Conservation (phyloP, 2,329 filamentous ascomycete species). For the Paraphoma sp. region DNA sequence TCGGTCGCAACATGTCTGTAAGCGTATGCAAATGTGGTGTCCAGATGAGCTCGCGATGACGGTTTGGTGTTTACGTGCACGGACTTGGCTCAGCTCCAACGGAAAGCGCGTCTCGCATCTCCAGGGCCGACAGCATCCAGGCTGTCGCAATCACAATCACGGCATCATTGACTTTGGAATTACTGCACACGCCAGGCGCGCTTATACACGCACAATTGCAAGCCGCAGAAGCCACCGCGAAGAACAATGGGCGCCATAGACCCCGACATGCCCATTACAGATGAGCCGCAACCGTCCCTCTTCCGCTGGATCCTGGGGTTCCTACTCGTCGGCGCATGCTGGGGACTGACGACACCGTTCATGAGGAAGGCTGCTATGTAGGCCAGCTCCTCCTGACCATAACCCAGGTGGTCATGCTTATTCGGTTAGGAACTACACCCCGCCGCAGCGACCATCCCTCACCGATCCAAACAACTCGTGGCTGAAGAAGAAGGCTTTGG, state of each 20-base stretch:
- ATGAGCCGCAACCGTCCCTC: conserved; percentile 50
- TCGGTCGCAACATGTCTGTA: no score
- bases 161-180: no score
- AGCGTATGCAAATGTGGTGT: neutral
- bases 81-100: neutral
- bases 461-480: conserved; percentile 58
- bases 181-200: neutral
- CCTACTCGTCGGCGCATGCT: conserved; percentile 87
- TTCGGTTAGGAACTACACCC: conserved; percentile 63
- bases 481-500: conserved; percentile 67
- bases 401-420: conserved; percentile 3
- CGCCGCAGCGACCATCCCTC: conserved; percentile 48
- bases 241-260: conserved; percentile 28
- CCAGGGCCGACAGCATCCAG: no score
- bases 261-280: conserved; percentile 33
- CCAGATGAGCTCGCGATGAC: neutral
- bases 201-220: neutral
- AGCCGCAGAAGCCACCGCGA: neutral
- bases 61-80: conserved; percentile 5
- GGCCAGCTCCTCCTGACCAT: neutral
- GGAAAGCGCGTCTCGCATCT: neutral
- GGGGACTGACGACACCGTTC: conserved; percentile 89
- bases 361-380: conserved; percentile 81
- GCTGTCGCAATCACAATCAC: no score
- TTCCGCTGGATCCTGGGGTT: conserved; percentile 90